phyloP scores from a whole-genome alignment of 2,329 filamentous ascomycete species.

The Chaetomium strumarium region DNA sequence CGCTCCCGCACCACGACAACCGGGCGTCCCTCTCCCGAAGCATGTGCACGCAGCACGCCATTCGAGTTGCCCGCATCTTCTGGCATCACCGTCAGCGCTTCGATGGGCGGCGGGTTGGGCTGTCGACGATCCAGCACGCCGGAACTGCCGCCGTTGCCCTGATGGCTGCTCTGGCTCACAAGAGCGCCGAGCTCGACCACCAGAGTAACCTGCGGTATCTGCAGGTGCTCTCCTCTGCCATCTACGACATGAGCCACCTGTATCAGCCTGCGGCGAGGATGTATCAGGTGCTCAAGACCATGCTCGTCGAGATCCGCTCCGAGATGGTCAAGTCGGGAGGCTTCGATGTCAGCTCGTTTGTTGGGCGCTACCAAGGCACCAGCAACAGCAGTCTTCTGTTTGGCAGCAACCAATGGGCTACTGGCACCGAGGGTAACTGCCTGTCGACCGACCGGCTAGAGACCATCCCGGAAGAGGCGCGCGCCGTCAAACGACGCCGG shows the following conservation, averaged over 20 bases:
- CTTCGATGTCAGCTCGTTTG: conserved; percentile 10
- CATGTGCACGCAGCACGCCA: conserved; percentile 50
- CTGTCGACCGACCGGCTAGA: neutral
- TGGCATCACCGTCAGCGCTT: conserved; percentile 50
- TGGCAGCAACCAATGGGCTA: conserved; percentile 12
- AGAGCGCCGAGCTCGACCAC: conserved; percentile 32
- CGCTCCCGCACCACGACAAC: conserved; percentile 34
- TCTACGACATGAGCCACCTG: conserved; percentile 47
- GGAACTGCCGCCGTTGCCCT: conserved; percentile 50
- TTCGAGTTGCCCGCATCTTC: conserved; percentile 47
- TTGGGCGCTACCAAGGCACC: conserved; percentile 14
- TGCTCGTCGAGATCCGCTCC: conserved; percentile 43
- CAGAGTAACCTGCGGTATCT: conserved; percentile 42
- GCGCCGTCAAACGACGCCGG: conserved; percentile 17
- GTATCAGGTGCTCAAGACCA: conserved; percentile 46
- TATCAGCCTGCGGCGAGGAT: conserved; percentile 51
- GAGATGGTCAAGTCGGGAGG: conserved; percentile 25
- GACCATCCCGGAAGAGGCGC: conserved; percentile 5
- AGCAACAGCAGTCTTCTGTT: conserved; percentile 9
- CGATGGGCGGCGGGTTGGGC: conserved; percentile 44
- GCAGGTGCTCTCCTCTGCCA: conserved; percentile 45
- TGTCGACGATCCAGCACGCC: conserved; percentile 47
- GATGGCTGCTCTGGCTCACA: conserved; percentile 42
- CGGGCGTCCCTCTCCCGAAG: conserved; percentile 39
- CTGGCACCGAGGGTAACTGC: neutral